Evolutionary conservation across 2,329 filamentous ascomycete species (phyloP).

Genomic region (Fusarium torreyae): DNA sequence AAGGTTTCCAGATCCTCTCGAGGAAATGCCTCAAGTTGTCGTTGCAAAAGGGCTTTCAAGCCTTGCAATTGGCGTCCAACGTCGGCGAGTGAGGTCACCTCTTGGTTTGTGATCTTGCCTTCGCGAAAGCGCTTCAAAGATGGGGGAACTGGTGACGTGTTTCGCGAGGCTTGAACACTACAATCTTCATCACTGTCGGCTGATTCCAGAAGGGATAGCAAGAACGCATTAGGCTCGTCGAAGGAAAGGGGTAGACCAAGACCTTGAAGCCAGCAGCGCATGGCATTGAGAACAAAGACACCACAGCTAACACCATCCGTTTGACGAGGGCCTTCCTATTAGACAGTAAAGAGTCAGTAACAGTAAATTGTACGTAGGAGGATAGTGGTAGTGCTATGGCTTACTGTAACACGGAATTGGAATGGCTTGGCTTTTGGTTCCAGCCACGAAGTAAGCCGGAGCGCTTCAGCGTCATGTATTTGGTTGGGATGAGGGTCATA

Average conservation of each 20-base stretch:
- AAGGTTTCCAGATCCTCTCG: not conserved
- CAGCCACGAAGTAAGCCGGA: not conserved
- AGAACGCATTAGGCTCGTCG: no score
- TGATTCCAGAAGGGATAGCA: no score
- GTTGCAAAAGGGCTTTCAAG: not conserved
- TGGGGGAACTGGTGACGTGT: not conserved
- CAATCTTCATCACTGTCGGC: no score
- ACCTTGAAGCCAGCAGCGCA: not conserved
- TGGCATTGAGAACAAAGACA: not conserved
- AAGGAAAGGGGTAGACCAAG: no score
- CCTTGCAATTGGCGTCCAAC: not conserved
- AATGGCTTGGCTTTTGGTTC: not conserved
- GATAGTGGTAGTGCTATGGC: not conserved
- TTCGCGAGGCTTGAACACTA: not conserved
- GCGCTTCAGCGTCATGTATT: not conserved
- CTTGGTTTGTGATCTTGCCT: not conserved
- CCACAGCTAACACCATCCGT: not conserved
- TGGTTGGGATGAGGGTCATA: not conserved
- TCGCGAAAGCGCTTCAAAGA: not conserved
- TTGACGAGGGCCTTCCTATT: not conserved
- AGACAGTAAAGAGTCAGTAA: not conserved
- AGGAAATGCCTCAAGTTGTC: not conserved
- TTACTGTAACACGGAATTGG: not conserved
- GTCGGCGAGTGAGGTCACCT: not conserved
- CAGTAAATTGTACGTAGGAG: not conserved